phyloP scores from a whole-genome alignment of 352 stramenopile species.

The Phytophthora meadii region DNA sequence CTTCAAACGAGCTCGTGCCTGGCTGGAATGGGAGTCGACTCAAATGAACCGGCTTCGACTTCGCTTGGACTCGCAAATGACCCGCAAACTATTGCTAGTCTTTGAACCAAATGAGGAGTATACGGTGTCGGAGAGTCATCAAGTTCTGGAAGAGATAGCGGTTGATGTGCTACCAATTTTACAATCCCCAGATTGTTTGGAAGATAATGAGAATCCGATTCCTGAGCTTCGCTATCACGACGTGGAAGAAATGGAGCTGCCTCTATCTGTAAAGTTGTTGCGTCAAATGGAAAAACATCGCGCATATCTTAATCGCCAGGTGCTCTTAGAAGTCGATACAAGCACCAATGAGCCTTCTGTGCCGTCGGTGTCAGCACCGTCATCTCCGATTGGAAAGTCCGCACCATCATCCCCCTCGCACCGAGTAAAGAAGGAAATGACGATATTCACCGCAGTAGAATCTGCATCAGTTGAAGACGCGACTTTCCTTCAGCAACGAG shows the following conservation, averaged over 20 bases:
- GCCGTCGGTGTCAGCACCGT: background rate
- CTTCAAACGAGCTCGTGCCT: conserved; percentile 53
- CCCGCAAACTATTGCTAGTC: conserved; percentile 52
- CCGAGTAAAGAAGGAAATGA: conserved; percentile 33
- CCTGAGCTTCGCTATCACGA: conserved; percentile 39
- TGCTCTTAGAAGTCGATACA: conserved; percentile 35
- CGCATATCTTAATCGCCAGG: conserved; percentile 53
- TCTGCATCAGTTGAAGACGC: conserved; percentile 63
- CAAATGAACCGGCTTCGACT: conserved; percentile 22
- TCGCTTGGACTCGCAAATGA: conserved; percentile 53
- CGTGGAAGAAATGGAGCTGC: conserved; percentile 63
- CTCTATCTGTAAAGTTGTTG: conserved; percentile 43
- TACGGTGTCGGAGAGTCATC: conserved; percentile 29
- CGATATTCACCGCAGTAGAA: conserved; percentile 66
- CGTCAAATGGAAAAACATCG: conserved; percentile 53
- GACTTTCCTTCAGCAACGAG: conserved; percentile 53
- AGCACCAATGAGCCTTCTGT: background rate
- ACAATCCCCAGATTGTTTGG: conserved; percentile 22
- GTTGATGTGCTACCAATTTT: conserved; percentile 46
- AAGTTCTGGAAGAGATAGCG: conserved; percentile 45
- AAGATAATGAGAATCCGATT: conserved; percentile 24
- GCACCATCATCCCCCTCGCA: conserved; percentile 24
- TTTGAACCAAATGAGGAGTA: conserved; percentile 40
- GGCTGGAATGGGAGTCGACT: conserved; percentile 31
- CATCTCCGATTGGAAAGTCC: conserved; percentile 13